Base-by-base conservation (phyloP, 345 rosid species). In the Gossypium australe region DNA sequence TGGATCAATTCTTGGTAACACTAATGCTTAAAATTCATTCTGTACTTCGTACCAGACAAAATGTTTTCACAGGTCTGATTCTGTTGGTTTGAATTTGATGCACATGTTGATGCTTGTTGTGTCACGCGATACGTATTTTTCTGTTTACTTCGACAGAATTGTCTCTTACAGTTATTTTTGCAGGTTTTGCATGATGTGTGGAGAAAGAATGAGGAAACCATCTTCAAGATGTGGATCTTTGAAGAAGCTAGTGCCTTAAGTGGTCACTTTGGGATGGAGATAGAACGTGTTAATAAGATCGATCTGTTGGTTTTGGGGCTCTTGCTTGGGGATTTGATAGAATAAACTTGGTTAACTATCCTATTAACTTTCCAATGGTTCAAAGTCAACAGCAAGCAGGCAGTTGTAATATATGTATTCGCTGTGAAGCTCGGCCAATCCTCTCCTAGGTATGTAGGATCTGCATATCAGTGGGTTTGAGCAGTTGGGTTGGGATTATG, bases 261-360 rank as follows among this genome's bases (percentile, higher is more conserved):
- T 77, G 87, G 81, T 85, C 77, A 80, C 81, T n/a, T 34, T 73
- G 79, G 84, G 79, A 57, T 70, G 85, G 82, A 80, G 85, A 80
- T 83, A 75, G 80, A 77, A 75, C 67, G 13, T 84, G 80, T 83
- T 67, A 76, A 70, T 72, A 78, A 24, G 85, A 78, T 79, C 78
- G 38, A 60, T 77, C 75, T 63, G 71, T 74, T 72, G 82, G 81
- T 76, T 79, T 73, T 75, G 78, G 81, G 70, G 74, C 74, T 16
- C 57, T 78, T 75, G 77, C 75, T 74, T 71, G 59, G 70, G 73
- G 83, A 64, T 68, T 78, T 60, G 77, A 76, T 78, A 77, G 77
- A 86, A 67, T 79, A 79, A 82, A 75, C 60, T 52, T 41, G 80
- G 72, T 73, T 72, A 74, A 6, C 73, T 81, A 57, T 79, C 82